Percentiles rank a stretch among this genome's conserved stretches.
Evolutionary conservation across 1,284 basidiomycete species (phyloP).

Genomic region (Pholiota adiposa): DNA sequence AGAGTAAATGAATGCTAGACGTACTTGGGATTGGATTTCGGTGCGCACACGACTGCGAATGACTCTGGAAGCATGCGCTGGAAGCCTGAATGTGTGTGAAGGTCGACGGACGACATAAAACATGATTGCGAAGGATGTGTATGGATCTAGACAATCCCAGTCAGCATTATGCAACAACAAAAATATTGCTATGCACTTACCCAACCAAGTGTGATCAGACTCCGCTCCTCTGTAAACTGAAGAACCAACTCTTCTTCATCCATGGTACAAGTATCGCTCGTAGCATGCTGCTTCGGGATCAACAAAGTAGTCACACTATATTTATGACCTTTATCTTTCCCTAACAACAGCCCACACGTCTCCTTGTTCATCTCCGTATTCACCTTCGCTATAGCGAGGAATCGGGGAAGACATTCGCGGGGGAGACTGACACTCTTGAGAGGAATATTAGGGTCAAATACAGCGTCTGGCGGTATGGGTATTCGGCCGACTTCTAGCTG

Average conservation of each 20-base stretch:
- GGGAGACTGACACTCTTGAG: constrained; percentile 72
- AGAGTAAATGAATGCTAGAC: constrained; percentile 24
- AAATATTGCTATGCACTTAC: constrained; percentile 46
- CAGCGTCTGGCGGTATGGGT: constrained; percentile 20
- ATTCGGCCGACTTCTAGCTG: constrained; percentile 28
- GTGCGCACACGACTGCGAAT: constrained; percentile 90
- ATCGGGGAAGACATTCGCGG: constrained; percentile 68
- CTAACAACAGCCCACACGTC: constrained; percentile 53
- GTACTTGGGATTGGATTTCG: constrained; percentile 75
- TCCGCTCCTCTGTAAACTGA: constrained; percentile 78
- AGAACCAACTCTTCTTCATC: constrained; percentile 87
- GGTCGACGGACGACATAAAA: constrained; percentile 88
- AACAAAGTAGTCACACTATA: constrained; percentile 77
- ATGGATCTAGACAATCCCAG: constrained; percentile 68
- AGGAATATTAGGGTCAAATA: constrained; percentile 27
- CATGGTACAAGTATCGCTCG: constrained; percentile 88
- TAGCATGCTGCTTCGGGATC: constrained; percentile 84
- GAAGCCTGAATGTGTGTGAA: constrained; percentile 89
- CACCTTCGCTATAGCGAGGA: constrained; percentile 64
- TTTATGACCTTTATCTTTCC: constrained; percentile 61
- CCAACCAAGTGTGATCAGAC: constrained; percentile 88
- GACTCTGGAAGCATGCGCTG: constrained; percentile 89
- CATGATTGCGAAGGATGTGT: constrained; percentile 91
- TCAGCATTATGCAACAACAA: constrained; percentile 5
- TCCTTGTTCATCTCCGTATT: constrained; percentile 52